These are phyloP conservation scores for Cynanchum wilfordii DNA, from an alignment of 257 asterid genomes.

Conservation along the genomic window DNA sequence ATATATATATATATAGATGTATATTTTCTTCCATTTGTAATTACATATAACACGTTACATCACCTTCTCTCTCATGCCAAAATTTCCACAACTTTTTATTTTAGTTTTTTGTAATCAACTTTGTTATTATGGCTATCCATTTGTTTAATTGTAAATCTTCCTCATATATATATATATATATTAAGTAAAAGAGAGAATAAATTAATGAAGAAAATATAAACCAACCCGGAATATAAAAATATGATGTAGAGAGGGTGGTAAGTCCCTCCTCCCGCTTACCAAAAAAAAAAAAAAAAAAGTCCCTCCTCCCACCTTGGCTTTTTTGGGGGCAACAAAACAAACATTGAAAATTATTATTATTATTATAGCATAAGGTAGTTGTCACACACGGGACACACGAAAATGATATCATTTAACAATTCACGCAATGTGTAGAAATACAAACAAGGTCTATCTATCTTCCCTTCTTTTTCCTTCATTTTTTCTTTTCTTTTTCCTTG, in stretches of 20 bases:
- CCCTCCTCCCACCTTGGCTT: constrained; percentile 7
- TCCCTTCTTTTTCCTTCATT: background rate
- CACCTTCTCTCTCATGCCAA: background rate
- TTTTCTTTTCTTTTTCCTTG: background rate
- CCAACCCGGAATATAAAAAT: no score
- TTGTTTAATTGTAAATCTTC: background rate
- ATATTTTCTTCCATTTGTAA: no score
- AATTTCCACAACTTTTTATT: constrained; percentile 7
- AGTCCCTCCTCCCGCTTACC: no score
- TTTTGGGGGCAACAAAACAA: constrained; percentile 13
- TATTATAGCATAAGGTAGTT: constrained; percentile 12
- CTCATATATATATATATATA: background rate
- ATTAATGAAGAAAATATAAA: no score
- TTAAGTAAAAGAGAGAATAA: no score
- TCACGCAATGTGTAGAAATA: constrained; percentile 8
- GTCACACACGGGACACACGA: constrained; percentile 27
- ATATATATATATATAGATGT: no score
- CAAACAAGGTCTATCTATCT: constrained; percentile 1
- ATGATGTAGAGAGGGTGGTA: no score
- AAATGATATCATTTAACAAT: constrained; percentile 19
- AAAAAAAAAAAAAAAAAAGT: no score
- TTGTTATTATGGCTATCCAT: background rate
- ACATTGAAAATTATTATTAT: background rate
- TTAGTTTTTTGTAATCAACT: constrained; percentile 1
- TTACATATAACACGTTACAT: background rate